Percentiles rank a stretch among this genome's conserved stretches.
Evolutionary conservation across 2,329 filamentous ascomycete species (phyloP).

Genomic region (Fulvia fulva): DNA sequence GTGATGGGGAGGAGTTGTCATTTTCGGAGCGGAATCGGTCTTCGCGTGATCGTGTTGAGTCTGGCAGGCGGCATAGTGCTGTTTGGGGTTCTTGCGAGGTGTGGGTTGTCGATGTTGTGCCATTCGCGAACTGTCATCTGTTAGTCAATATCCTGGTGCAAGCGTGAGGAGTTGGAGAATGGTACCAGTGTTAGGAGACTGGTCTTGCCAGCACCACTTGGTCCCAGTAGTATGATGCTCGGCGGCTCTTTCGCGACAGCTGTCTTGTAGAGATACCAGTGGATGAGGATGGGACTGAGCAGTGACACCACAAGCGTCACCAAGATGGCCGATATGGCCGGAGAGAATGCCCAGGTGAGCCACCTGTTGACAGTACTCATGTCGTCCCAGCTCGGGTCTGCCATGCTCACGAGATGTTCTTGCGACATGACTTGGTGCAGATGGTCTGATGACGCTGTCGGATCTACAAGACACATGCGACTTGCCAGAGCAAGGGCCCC

Average conservation of each 20-base stretch:
- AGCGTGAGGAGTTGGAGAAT: not conserved
- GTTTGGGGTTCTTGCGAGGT: constrained; percentile 59
- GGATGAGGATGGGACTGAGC: constrained; percentile 70
- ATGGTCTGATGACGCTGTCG: not conserved
- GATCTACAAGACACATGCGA: not conserved
- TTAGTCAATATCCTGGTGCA: not conserved
- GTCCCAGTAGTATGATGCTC: constrained; percentile 75
- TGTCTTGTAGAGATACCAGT: constrained; percentile 67
- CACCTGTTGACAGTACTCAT: constrained; percentile 28
- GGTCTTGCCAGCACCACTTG: constrained; percentile 82
- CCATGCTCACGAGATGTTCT: not conserved
- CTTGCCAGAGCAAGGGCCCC: not conserved
- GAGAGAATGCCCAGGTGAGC: constrained; percentile 46
- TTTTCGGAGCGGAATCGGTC: constrained; percentile 63
- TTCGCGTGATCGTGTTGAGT: constrained; percentile 50
- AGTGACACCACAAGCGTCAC: constrained; percentile 69
- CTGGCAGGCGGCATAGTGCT: constrained; percentile 54
- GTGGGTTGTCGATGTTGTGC: constrained; percentile 54
- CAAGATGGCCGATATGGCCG: constrained; percentile 51
- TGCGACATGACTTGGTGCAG: not conserved
- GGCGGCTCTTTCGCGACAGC: constrained; percentile 58
- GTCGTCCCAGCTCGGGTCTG: not conserved
- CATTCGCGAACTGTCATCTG: constrained; percentile 50
- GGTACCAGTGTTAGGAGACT: constrained; percentile 72
- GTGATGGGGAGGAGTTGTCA: constrained; percentile 55